phyloP scores from a whole-genome alignment of 1,139 yeast genomes.

The Spencermartinsiella ligniputridi region DNA sequence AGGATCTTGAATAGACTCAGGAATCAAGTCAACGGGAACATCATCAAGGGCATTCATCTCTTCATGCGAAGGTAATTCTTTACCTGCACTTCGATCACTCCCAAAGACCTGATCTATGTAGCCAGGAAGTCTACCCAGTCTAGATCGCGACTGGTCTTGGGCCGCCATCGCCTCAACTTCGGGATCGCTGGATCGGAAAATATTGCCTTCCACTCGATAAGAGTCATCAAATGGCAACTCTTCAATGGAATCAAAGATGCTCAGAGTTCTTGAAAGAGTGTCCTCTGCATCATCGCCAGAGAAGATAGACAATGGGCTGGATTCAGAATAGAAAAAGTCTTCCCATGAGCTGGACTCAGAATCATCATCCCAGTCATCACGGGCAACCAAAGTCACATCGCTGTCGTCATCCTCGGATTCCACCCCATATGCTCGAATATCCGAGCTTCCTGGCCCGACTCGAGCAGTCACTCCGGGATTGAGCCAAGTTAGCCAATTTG shows the following conservation, averaged over 20 bases:
- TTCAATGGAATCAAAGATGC: not conserved
- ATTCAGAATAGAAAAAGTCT: not conserved
- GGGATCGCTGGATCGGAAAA: not conserved
- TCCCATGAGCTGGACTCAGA: slow-evolving; percentile 1
- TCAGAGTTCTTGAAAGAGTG: not conserved
- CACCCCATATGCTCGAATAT: not conserved
- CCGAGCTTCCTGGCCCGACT: not conserved
- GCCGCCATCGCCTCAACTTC: not conserved
- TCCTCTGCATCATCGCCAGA: not conserved
- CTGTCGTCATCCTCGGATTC: not conserved
- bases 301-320: not conserved
- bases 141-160: not conserved
- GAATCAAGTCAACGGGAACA: not conserved
- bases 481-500: slow-evolving; percentile 6
- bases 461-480: slow-evolving; percentile 2
- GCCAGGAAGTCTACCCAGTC: not conserved
- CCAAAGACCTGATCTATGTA: not conserved
- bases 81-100: not conserved
- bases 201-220: not conserved
- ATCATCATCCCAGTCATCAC: slow-evolving; percentile 5
- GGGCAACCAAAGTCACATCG: slow-evolving; percentile 4
- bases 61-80: not conserved
- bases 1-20: not conserved
- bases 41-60: slow-evolving; percentile 1
- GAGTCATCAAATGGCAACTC: not conserved